phyloP scores from a whole-genome alignment of 2,329 filamentous ascomycete genomes.

The Hypoxylon sp. region DNA sequence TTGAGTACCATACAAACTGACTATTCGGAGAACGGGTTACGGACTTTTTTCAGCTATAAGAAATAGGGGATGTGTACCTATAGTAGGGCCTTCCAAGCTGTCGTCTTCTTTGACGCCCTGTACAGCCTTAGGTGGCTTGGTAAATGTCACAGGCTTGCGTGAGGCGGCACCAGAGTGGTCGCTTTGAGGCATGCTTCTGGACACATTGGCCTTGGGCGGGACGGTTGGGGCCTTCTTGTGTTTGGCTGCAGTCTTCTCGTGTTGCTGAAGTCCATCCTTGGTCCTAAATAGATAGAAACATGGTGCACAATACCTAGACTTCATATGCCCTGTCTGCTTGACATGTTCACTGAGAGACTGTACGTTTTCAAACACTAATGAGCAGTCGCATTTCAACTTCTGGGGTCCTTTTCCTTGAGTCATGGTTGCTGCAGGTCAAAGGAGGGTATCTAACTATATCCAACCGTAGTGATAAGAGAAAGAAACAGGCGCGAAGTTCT shows the following conservation, averaged over 20 bases:
- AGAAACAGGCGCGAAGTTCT: background rate
- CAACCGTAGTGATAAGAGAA: background rate
- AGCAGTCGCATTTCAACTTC: conserved; percentile 33
- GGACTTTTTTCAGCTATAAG: background rate
- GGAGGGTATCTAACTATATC: background rate
- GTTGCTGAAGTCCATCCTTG: conserved; percentile 9
- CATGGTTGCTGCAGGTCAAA: conserved; percentile 14
- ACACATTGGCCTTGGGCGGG: background rate
- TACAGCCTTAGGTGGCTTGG: background rate
- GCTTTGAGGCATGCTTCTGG: background rate
- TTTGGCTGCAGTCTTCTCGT: conserved; percentile 22
- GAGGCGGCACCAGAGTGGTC: conserved; percentile 4
- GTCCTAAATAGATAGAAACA: conserved; percentile 24
- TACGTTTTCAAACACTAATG: conserved; percentile 12
- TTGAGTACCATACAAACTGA: background rate
- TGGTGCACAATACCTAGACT: conserved; percentile 22
- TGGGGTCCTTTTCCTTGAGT: conserved; percentile 6
- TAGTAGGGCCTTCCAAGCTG: background rate
- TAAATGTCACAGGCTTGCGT: conserved; percentile 1
- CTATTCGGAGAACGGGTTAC: background rate
- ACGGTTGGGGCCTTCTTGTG: conserved; percentile 17
- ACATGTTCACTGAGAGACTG: conserved; percentile 23
- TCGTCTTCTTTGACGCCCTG: conserved; percentile 3
- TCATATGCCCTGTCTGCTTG: conserved; percentile 36
- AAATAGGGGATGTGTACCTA: conserved; percentile 15